These are phyloP conservation scores for Oropetium thomaeum DNA, from an alignment of 176 grass and related monocot genomes.

Conservation along the genomic window DNA sequence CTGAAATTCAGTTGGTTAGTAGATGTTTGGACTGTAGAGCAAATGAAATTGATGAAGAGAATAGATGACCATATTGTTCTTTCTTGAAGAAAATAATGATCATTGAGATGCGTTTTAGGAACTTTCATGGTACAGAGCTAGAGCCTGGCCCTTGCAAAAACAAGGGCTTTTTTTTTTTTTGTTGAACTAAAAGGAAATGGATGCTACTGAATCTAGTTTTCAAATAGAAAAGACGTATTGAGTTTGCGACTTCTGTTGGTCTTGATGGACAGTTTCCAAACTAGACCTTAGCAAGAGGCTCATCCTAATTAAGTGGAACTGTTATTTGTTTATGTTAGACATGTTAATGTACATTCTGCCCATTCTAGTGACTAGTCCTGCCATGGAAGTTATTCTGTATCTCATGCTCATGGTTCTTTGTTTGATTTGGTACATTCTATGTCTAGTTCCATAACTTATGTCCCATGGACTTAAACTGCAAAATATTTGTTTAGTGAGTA, in stretches of 20 bases:
- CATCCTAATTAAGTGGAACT: background rate
- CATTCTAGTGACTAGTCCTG: background rate
- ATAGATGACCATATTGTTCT: background rate
- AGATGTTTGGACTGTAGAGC: background rate
- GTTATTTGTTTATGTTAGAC: background rate
- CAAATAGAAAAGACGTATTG: background rate
- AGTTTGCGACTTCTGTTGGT: background rate
- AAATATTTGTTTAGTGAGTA: background rate
- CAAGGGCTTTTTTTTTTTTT: background rate
- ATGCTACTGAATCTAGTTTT: slow-evolving; percentile 11
- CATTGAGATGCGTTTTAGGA: background rate
- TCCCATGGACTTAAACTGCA: background rate
- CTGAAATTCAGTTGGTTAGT: background rate
- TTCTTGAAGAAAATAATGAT: background rate
- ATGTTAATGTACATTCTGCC: background rate
- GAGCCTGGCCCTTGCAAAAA: background rate
- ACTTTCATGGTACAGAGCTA: background rate
- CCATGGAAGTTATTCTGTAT: background rate
- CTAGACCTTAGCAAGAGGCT: background rate
- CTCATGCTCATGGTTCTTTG: background rate
- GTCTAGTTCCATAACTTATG: background rate
- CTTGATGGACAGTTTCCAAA: background rate
- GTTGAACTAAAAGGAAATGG: background rate
- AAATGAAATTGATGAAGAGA: background rate
- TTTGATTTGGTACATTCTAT: slow-evolving; percentile 5